Base-by-base conservation (phyloP, 2,329 filamentous ascomycete genomes). In the Diplodia intermedia region DNA sequence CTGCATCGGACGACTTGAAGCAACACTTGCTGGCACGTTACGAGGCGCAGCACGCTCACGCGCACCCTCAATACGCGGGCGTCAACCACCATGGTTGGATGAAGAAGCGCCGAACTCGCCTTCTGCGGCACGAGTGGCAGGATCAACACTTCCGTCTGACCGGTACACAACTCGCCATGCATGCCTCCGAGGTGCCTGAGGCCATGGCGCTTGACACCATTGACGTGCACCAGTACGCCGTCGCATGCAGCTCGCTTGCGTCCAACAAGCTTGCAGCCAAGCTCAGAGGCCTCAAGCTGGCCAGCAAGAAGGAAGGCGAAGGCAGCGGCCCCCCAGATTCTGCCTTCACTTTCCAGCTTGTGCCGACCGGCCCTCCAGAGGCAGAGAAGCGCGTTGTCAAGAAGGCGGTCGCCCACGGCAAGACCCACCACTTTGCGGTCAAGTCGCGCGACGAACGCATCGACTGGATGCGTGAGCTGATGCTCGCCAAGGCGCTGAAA, bases 391-490 rank as follows among this genome's bases (percentile, higher is more conserved):
- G 86, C 84, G 54, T 63, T 7, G 60, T 68, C 7, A 86, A 53
- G 68, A 69, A 52, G 67, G 69, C 63, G 56, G 70, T 75, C 67
- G 87, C 86, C 67, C 88, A 86, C 12, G 88, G 88, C 73, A 97
- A 97, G 85, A 91, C 92, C 54, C 94, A 98, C 76, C 93, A 98
- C 78, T 98, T 98, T 77, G 92, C 94, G 0, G 94, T 97, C 73
- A 91, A 90, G 81, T 88, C 85, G 74, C 87, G 93, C 15, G 92
- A 97, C 76, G 92, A 97, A 77, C 87, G 94, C 70, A 97, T 98
- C 75, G 94, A 97, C 78, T 99, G 95, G 95, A 96, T 96, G 92
- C 86, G 92, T 66, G 92, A 96, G 85, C 82, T 96, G 70, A 96
- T 96, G 92, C 87, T 96, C 55, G 92, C 92, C 66, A 95, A 95